Evolutionary conservation across 495 filamentous ascomycete genomes (phyloP), one percentile per base, ranked within the genome.

Genomic region (Penicillium egyptiacum): DNA sequence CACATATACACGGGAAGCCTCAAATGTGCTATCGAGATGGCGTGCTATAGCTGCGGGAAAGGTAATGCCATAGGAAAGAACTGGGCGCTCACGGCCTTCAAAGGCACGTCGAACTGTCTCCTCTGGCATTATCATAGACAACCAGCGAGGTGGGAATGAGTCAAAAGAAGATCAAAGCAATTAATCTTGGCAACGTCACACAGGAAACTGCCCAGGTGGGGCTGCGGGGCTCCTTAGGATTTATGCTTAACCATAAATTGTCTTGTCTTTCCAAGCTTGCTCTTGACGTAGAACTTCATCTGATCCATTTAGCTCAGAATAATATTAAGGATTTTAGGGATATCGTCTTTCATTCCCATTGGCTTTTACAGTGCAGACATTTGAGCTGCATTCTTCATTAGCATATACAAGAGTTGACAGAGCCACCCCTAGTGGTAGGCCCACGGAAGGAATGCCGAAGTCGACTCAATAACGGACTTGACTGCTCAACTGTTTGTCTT

Each of bases 1-100:
- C 42, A 88, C 72, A 61, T 86, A 87, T 40, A 84, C 75, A 40
- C 76, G 72, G 16, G 67, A 72, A 31, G 81, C 81, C 6, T 78
- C 30, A 59, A 86, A 84, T 8, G 76, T 83, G 12, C 75, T 63
- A 35, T 65, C 50, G 26, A 82, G 71, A 61, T 85, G 82, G 45
- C 75, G 72, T 43, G 70, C 70, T 53, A 75, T 78, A 17, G 81
- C 76, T 54, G 75, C 66, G 19, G 76, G 73, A 62, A 81, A 85
- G 19, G 77, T 66, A n/a, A 81, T 63, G 33, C 81, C 81, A 56
- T 80, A 76, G 12, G 78, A 79, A 60, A 86, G 70, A 9, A 73
- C 57, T 1, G 78, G 78, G 2, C 66, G 64, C 7, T 71, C 58
- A 14, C 73, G 72, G 53, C 62, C 69, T 16, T 64, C 55, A 48